Conservation (phyloP, 2,329 filamentous ascomycete species). For the Alternaria infectoria region DNA sequence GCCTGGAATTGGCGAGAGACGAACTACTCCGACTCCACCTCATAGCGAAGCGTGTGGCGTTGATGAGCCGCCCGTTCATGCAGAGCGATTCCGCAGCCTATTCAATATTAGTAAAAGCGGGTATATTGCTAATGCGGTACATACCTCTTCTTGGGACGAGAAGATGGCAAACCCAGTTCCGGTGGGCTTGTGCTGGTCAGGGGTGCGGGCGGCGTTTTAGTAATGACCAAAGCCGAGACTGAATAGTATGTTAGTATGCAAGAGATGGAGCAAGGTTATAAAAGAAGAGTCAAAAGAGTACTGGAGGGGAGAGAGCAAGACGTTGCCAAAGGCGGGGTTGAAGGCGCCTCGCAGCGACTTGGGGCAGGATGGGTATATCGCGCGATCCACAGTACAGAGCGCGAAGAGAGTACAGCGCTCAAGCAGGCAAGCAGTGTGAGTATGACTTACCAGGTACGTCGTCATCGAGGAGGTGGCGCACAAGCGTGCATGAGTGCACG, state of each 20-base stretch:
- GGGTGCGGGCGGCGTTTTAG: too few species aligned
- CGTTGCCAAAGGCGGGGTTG: conserved; percentile 8
- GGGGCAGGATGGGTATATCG: background rate
- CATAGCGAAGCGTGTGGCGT: background rate
- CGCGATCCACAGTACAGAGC: background rate
- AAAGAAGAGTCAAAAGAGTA: background rate
- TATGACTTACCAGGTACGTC: background rate
- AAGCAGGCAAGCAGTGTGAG: background rate
- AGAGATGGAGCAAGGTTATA: background rate
- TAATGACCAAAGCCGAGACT: too few species aligned
- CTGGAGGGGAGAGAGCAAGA: conserved; percentile 9
- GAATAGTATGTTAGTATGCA: background rate
- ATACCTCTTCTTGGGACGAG: conserved; percentile 97
- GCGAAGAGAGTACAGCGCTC: background rate
- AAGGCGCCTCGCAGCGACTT: background rate
- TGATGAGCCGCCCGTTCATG: conserved; percentile 76
- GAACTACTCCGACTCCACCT: background rate
- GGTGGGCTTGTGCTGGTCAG: conserved; percentile 98
- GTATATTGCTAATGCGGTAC: conserved; percentile 30
- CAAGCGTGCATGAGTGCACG: background rate
- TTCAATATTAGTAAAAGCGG: conserved; percentile 16
- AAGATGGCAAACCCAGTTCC: conserved; percentile 98
- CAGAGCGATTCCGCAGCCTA: conserved; percentile 96
- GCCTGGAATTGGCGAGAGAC: background rate
- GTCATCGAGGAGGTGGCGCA: background rate